These are phyloP conservation scores for Erucastrum elatum DNA, from an alignment of 345 rosid species.

Conservation along the genomic window DNA sequence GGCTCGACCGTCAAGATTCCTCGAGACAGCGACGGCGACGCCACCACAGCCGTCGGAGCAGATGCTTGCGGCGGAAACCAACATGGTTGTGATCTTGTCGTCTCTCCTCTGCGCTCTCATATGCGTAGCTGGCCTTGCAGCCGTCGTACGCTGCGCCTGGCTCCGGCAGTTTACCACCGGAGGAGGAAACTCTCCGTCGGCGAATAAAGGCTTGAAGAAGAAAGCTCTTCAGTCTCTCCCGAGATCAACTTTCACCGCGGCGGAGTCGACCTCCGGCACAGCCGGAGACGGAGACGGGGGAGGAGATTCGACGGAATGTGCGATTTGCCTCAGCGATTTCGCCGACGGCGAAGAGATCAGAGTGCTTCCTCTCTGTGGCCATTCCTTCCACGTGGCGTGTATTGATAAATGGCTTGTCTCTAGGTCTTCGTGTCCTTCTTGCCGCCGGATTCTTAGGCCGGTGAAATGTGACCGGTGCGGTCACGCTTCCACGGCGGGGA, in stretches of 20 bases:
- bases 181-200: slow-evolving; percentile 13
- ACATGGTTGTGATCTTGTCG: slow-evolving; percentile 63
- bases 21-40: slow-evolving; percentile 21
- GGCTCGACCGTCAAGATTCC: slow-evolving; percentile 44
- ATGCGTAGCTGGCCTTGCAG: slow-evolving; percentile 66
- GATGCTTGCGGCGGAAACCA: slow-evolving; percentile 47
- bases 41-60: slow-evolving; percentile 46
- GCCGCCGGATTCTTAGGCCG: slow-evolving; percentile 58
- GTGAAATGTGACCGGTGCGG: slow-evolving; percentile 38
- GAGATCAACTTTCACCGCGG: slow-evolving; percentile 51
- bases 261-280: slow-evolving; percentile 8
- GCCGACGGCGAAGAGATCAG: slow-evolving; percentile 56
- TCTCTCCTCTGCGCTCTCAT: slow-evolving; percentile 75
- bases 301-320: slow-evolving; percentile 46
- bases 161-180: slow-evolving; percentile 35
- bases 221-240: slow-evolving; percentile 68
- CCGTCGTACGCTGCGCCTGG: slow-evolving; percentile 65
- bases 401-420: slow-evolving; percentile 65
- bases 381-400: slow-evolving; percentile 60
- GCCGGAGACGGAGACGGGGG: neutral
- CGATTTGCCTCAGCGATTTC: slow-evolving; percentile 59
- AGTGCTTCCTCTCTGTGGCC: slow-evolving; percentile 62
- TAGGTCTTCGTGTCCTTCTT: slow-evolving; percentile 66
- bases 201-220: slow-evolving; percentile 70
- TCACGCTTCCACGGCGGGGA: slow-evolving; percentile 22